Evolutionary conservation across 768 basidiomycete species (phyloP).

Genomic region (Galerina sulciceps): DNA sequence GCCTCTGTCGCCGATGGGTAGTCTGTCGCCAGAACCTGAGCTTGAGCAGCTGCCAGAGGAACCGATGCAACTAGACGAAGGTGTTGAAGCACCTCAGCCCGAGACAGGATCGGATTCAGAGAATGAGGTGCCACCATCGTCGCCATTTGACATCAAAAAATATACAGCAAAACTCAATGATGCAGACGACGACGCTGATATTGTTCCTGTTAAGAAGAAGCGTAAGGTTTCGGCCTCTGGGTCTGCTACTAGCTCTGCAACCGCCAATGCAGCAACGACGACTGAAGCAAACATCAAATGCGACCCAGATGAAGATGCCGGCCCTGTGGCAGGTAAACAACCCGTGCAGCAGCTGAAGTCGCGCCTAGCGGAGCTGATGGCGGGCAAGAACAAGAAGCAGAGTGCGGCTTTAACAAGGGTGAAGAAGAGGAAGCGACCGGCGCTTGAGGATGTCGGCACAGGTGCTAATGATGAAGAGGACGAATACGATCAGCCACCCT

Average conservation of each 20-base stretch:
- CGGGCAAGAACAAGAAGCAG: conserved; percentile 14
- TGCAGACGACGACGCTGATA: conserved; percentile 20
- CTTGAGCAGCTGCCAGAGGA: too few species aligned
- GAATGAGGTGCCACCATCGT: not conserved
- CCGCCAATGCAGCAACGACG: not conserved
- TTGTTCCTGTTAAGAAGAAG: conserved; percentile 16
- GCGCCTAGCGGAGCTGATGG: conserved; percentile 10
- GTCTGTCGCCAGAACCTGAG: too few species aligned
- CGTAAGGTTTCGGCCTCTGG: conserved; percentile 6
- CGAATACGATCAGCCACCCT: conserved; percentile 24
- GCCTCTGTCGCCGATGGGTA: too few species aligned
- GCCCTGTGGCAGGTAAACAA: not conserved
- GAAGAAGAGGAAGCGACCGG: conserved; percentile 32
- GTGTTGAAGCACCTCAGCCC: too few species aligned
- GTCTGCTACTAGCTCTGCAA: not conserved
- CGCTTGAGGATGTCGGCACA: not conserved
- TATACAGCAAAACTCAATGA: conserved; percentile 8
- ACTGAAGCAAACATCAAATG: not conserved
- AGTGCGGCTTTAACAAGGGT: conserved; percentile 36
- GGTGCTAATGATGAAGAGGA: conserved; percentile 19
- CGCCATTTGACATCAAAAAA: conserved; percentile 12
- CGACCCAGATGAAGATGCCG: not conserved
- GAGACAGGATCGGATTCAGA: not conserved
- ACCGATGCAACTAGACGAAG: too few species aligned
- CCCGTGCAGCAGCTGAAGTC: conserved; percentile 4